These are phyloP conservation scores for Calocera viscosa DNA, from an alignment of 768 basidiomycete genomes.

Conservation along the genomic window DNA sequence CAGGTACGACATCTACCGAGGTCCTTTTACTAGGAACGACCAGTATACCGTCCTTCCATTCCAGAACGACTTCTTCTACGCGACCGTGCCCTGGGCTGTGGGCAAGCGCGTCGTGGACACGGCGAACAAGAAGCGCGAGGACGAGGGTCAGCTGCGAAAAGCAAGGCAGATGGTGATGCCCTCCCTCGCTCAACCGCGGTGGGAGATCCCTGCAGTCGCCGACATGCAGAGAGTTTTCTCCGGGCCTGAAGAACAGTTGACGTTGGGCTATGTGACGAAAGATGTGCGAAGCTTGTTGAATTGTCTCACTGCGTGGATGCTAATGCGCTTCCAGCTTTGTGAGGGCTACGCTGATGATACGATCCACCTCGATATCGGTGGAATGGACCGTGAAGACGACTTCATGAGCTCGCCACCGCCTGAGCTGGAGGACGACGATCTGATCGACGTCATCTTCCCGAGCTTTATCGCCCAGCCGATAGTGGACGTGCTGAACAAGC, in stretches of 20 bases:
- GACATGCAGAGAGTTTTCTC: not conserved
- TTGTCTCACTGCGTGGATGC: not conserved
- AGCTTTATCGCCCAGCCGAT: slow-evolving; percentile 47
- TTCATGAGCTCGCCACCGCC: slow-evolving; percentile 50
- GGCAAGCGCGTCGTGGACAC: not conserved
- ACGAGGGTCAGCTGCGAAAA: not conserved
- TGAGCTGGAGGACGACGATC: slow-evolving; percentile 34
- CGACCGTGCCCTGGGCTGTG: not conserved
- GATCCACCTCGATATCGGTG: slow-evolving; percentile 47
- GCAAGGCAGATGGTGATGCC: not conserved
- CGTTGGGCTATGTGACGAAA: slow-evolving; percentile 61
- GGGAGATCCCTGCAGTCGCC: not conserved
- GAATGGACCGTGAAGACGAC: slow-evolving; percentile 38
- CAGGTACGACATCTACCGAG: slow-evolving; percentile 22
- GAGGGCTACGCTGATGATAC: slow-evolving; percentile 67
- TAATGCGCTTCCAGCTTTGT: slow-evolving; percentile 39
- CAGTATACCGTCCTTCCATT: slow-evolving; percentile 14
- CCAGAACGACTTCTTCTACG: not conserved
- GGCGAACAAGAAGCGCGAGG: not conserved
- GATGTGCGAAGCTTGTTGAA: slow-evolving; percentile 37
- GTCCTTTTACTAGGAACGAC: slow-evolving; percentile 21
- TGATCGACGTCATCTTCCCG: slow-evolving; percentile 64
- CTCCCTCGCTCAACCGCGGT: not conserved
- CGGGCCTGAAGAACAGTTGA: slow-evolving; percentile 34
- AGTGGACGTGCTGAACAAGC: slow-evolving; percentile 38